These are phyloP conservation scores for Melanogaster broomeanus DNA, from an alignment of 768 basidiomycete species.

Conservation along the genomic window DNA sequence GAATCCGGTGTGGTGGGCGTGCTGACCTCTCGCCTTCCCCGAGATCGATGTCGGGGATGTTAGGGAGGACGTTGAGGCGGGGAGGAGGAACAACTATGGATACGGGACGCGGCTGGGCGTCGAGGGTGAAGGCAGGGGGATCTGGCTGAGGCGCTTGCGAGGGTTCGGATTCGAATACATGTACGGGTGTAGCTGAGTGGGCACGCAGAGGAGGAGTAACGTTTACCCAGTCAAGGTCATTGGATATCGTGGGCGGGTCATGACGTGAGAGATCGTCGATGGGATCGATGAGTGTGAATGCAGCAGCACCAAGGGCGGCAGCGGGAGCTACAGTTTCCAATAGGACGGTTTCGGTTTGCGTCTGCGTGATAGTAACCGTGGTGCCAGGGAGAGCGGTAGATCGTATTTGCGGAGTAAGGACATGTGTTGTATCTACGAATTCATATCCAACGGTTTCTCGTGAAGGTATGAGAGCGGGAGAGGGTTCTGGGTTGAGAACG, in stretches of 20 bases:
- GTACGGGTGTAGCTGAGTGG: neutral
- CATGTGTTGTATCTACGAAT: conserved; percentile 12
- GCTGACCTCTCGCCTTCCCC: neutral
- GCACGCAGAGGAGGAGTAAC: conserved; percentile 10
- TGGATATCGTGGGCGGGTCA: conserved; percentile 21
- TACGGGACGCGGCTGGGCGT: conserved; percentile 10
- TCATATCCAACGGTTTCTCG: conserved; percentile 14
- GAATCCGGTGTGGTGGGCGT: conserved; percentile 19
- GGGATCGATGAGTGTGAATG: conserved; percentile 3
- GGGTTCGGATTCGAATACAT: conserved; percentile 6
- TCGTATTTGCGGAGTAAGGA: conserved; percentile 5
- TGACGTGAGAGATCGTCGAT: conserved; percentile 17
- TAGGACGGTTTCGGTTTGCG: conserved; percentile 7
- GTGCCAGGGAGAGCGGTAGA: conserved; percentile 7
- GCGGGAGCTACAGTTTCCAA: neutral
- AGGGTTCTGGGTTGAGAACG: conserved; percentile 18
- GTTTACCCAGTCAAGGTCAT: conserved; percentile 36
- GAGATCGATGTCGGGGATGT: conserved; percentile 20
- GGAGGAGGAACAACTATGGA: conserved; percentile 15
- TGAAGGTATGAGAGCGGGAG: conserved; percentile 29
- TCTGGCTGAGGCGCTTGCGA: neutral
- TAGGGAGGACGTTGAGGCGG: conserved; percentile 6
- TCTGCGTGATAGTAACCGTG: conserved; percentile 11
- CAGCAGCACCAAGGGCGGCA: neutral
- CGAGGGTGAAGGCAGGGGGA: neutral